Percentiles rank a stretch among this genome's conserved stretches.
These are phyloP conservation scores for Dothiorella sarmentorum DNA, from an alignment of 2,329 filamentous ascomycete species.

Conservation along the genomic window DNA sequence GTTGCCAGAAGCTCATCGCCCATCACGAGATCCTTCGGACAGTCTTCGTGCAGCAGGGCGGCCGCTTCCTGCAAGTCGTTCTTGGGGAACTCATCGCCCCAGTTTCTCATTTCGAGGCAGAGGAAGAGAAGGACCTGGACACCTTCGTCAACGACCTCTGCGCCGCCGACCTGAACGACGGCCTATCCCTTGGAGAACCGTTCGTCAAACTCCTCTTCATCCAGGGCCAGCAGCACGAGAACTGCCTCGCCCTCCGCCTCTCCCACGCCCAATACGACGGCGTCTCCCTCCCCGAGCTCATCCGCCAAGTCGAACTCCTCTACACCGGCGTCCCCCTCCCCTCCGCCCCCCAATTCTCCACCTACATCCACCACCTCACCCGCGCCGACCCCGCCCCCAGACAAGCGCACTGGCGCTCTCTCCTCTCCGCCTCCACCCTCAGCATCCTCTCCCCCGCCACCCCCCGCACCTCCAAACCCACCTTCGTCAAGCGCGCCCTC, in stretches of 20 bases:
- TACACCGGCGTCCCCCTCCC: conserved; percentile 40
- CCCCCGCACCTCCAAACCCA: conserved; percentile 42
- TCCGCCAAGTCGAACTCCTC: conserved; percentile 57
- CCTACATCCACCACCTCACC: conserved; percentile 40
- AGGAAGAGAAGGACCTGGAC: conserved; percentile 52
- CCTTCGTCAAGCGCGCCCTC: conserved; percentile 30
- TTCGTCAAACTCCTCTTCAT: conserved; percentile 56
- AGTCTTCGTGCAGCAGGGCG: conserved; percentile 55
- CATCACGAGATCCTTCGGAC: conserved; percentile 64
- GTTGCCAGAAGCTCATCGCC: conserved; percentile 55
- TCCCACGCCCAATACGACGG: conserved; percentile 70
- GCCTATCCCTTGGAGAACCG: conserved; percentile 56
- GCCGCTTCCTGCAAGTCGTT: conserved; percentile 55
- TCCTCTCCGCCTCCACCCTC: conserved; percentile 52
- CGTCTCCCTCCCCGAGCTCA: conserved; percentile 61
- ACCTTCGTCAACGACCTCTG: conserved; percentile 54
- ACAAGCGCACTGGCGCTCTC: conserved; percentile 57
- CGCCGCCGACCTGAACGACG: conserved; percentile 53
- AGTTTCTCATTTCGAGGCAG: conserved; percentile 40
- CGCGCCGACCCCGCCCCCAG: conserved; percentile 62
- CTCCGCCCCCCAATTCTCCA: conserved; percentile 42
- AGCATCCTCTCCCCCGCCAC: conserved; percentile 40
- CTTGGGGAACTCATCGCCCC: conserved; percentile 52
- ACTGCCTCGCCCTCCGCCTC: conserved; percentile 57
- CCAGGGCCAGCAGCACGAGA: conserved; percentile 44